phyloP scores from a whole-genome alignment of 2,329 filamentous ascomycete species.

The Microsporum ferrugineum region DNA sequence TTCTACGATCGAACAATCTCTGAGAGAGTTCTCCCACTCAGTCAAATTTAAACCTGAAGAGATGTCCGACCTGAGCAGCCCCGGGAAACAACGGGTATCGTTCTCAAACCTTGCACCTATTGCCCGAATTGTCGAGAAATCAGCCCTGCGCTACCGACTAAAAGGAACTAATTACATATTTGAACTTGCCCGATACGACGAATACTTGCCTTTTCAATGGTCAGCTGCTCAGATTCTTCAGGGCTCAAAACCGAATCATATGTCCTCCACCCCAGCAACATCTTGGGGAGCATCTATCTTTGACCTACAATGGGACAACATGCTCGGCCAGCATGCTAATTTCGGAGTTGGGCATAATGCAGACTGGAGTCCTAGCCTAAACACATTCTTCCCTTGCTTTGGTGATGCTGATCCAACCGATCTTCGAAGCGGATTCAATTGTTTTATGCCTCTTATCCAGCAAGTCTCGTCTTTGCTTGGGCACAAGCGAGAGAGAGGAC shows the following conservation, averaged over 20 bases:
- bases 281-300: slow-evolving; percentile 31
- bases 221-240: neutral
- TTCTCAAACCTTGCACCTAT: slow-evolving; percentile 22
- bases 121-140: slow-evolving; percentile 29
- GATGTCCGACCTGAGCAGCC: slow-evolving; percentile 17
- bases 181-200: slow-evolving; percentile 35
- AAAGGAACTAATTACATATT: slow-evolving; percentile 32
- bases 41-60: slow-evolving; percentile 19
- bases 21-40: slow-evolving; percentile 23
- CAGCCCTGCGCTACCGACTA: slow-evolving; percentile 29
- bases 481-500: slow-evolving; percentile 11
- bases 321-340: slow-evolving; percentile 28
- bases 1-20: slow-evolving; percentile 18
- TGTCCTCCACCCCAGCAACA: slow-evolving; percentile 20
- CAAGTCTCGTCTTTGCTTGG: slow-evolving; percentile 25
- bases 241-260: slow-evolving; percentile 5
- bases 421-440: slow-evolving; percentile 24
- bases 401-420: slow-evolving; percentile 12
- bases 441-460: slow-evolving; percentile 27
- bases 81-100: slow-evolving; percentile 21
- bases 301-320: slow-evolving; percentile 32
- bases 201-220: slow-evolving; percentile 17
- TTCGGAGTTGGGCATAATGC: slow-evolving; percentile 26
- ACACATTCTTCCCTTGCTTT: slow-evolving; percentile 28
- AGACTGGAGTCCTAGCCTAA: slow-evolving; percentile 22